Evolutionary conservation across 1,284 basidiomycete genomes (phyloP).

Genomic region (Ceratobasidium sp.): DNA sequence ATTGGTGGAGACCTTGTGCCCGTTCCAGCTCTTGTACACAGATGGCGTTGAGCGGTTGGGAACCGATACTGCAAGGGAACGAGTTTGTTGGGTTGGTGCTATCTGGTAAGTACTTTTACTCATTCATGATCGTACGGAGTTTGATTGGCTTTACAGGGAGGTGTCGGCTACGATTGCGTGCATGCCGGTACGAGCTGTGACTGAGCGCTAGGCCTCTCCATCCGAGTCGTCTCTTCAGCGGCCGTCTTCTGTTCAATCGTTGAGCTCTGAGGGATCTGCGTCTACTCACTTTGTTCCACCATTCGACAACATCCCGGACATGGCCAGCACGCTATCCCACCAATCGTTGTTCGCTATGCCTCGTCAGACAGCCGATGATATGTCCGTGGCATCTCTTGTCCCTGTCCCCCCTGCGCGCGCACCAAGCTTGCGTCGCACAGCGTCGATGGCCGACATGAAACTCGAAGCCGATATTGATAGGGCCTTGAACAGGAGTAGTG

Average conservation of each 20-base stretch:
- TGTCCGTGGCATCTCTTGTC: slow-evolving; percentile 51
- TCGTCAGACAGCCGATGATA: slow-evolving; percentile 39
- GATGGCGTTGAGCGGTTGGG: slow-evolving; percentile 87
- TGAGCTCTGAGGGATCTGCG: slow-evolving; percentile 66
- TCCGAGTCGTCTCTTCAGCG: slow-evolving; percentile 48
- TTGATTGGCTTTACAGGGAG: slow-evolving; percentile 60
- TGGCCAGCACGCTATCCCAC: slow-evolving; percentile 62
- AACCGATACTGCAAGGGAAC: slow-evolving; percentile 80
- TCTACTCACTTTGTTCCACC: slow-evolving; percentile 77
- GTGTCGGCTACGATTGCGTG: slow-evolving; percentile 55
- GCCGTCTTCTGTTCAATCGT: slow-evolving; percentile 73
- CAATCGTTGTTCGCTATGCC: slow-evolving; percentile 54
- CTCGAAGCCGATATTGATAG: slow-evolving; percentile 36
- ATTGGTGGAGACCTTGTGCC: slow-evolving; percentile 74
- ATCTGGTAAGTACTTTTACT: slow-evolving; percentile 67
- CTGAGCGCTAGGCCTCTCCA: slow-evolving; percentile 53
- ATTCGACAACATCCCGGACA: slow-evolving; percentile 67
- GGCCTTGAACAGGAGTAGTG: slow-evolving; percentile 44
- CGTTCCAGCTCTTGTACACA: slow-evolving; percentile 85
- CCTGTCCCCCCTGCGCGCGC: slow-evolving; percentile 67
- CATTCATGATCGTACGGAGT: slow-evolving; percentile 5
- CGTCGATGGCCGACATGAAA: slow-evolving; percentile 76
- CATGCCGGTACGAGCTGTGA: slow-evolving; percentile 55
- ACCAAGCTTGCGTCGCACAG: slow-evolving; percentile 68
- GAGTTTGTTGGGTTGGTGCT: slow-evolving; percentile 86